Evolutionary conservation across 2,329 filamentous ascomycete species (phyloP).

Genomic region (Cordyceps militaris): DNA sequence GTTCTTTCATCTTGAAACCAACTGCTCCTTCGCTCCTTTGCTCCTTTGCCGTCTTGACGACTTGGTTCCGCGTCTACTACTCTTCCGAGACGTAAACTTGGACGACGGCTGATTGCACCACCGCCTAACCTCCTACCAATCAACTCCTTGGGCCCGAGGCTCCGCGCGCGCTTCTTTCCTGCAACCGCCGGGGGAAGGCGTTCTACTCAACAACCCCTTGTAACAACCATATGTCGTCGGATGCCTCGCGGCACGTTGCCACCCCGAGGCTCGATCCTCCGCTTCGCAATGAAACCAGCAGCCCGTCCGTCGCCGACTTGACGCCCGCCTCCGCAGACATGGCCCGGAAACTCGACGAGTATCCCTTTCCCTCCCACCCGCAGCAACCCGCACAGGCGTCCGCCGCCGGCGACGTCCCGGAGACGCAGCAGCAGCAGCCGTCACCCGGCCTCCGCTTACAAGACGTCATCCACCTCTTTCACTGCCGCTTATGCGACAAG

Average conservation of each 20-base stretch:
- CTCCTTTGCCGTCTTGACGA: too few species aligned
- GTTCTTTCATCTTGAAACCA: too few species aligned
- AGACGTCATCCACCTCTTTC: conserved; percentile 55
- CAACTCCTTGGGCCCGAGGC: not conserved
- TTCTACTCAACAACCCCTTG: not conserved
- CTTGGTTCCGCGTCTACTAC: too few species aligned
- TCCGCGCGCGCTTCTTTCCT: not conserved
- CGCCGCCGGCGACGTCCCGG: not conserved
- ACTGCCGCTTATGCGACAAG: conserved; percentile 67
- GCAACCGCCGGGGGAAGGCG: not conserved
- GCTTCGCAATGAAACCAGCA: not conserved
- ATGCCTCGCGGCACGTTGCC: conserved; percentile 1
- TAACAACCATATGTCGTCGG: not conserved
- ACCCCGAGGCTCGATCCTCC: not conserved
- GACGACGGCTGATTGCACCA: too few species aligned
- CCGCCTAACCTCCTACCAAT: too few species aligned
- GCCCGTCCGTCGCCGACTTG: not conserved
- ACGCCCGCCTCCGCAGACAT: not conserved
- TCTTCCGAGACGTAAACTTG: too few species aligned
- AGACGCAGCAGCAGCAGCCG: not conserved
- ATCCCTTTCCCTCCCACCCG: not conserved
- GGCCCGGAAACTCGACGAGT: not conserved
- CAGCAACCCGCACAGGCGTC: not conserved
- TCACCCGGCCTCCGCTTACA: not conserved
- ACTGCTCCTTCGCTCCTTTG: too few species aligned